Evolutionary conservation across 306 rosid genomes (phyloP).

Genomic region (Potentilla sterilis): DNA sequence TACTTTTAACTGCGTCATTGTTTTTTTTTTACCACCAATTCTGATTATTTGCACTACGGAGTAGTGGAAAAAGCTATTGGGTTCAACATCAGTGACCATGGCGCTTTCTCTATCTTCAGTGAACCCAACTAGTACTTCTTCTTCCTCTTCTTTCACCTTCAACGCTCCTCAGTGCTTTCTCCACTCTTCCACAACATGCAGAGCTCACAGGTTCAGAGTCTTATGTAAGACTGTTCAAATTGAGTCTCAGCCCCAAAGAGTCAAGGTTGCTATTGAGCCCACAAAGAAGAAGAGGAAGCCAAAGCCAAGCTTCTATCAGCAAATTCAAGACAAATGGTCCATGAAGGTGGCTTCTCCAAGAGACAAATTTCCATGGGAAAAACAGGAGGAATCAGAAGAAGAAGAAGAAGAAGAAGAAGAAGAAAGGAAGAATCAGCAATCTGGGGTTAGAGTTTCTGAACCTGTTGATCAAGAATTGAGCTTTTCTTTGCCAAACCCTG

Average conservation of each 20-base stretch:
- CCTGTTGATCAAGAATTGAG: constrained; percentile 32
- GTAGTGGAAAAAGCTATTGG: too few relatives aligned
- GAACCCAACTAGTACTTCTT: constrained; percentile 19
- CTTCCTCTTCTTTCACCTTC: constrained; percentile 23
- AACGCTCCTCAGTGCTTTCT: constrained; percentile 36
- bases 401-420: constrained; percentile 10
- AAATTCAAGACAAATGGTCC: constrained; percentile 79
- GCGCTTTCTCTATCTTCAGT: constrained; percentile 50
- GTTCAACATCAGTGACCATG: constrained; percentile 32
- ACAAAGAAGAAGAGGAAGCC: constrained; percentile 48
- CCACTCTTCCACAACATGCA: constrained; percentile 19
- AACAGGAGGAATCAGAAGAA: constrained; percentile 13
- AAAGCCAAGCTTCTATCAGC: constrained; percentile 76
- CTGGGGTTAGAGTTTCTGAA: constrained; percentile 15
- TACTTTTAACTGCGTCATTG: too few relatives aligned
- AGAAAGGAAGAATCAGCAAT: background rate
- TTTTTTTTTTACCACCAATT: too few relatives aligned
- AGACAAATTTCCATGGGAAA: constrained; percentile 74
- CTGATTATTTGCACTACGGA: too few relatives aligned
- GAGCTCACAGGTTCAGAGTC: constrained; percentile 43
- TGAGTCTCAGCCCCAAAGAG: constrained; percentile 41
- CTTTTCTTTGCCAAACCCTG: constrained; percentile 36
- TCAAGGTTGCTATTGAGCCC: constrained; percentile 37
- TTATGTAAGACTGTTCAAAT: constrained; percentile 37
- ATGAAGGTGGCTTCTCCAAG: constrained; percentile 50